Evolutionary conservation across 2,329 filamentous ascomycete genomes (phyloP).

Genomic region (Trichoderma sp.): DNA sequence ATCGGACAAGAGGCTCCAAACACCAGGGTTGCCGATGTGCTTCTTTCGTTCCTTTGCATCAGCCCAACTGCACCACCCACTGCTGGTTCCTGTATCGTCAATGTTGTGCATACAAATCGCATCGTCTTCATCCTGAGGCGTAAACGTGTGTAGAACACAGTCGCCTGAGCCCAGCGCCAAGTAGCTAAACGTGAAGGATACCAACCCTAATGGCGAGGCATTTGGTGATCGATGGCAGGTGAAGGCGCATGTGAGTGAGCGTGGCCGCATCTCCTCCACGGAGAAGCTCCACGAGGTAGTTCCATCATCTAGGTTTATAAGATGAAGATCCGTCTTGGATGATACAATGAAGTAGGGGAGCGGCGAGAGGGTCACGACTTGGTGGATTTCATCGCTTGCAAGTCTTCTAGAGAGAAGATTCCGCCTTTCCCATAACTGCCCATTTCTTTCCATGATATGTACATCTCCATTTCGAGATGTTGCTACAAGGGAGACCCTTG

Average conservation of each 20-base stretch:
- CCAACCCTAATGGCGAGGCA: slow-evolving; percentile 56
- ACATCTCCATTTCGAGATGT: slow-evolving; percentile 51
- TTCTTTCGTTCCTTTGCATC: slow-evolving; percentile 52
- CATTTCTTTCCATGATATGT: slow-evolving; percentile 44
- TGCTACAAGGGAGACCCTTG: slow-evolving; percentile 38
- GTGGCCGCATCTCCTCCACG: slow-evolving; percentile 56
- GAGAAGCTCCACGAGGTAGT: slow-evolving; percentile 59
- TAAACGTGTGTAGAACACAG: slow-evolving; percentile 64
- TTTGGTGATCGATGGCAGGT: slow-evolving; percentile 41
- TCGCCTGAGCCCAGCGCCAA: slow-evolving; percentile 57
- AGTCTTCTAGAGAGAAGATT: slow-evolving; percentile 42
- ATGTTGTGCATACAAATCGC: slow-evolving; percentile 55
- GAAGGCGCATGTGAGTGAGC: slow-evolving; percentile 60
- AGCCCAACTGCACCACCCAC: slow-evolving; percentile 50
- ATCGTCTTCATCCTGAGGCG: slow-evolving; percentile 51
- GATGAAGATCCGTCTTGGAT: slow-evolving; percentile 57
- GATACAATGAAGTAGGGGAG: slow-evolving; percentile 62
- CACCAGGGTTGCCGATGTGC: slow-evolving; percentile 59
- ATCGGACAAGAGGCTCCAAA: slow-evolving; percentile 61
- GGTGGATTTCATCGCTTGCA: slow-evolving; percentile 49
- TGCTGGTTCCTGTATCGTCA: slow-evolving; percentile 35
- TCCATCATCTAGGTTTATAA: slow-evolving; percentile 46
- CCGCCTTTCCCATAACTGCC: slow-evolving; percentile 49
- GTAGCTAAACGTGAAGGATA: slow-evolving; percentile 64
- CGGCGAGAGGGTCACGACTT: slow-evolving; percentile 57